These are phyloP conservation scores for Nannochloropsis salina DNA, from an alignment of 108 stramenopile genomes.

Conservation along the genomic window DNA sequence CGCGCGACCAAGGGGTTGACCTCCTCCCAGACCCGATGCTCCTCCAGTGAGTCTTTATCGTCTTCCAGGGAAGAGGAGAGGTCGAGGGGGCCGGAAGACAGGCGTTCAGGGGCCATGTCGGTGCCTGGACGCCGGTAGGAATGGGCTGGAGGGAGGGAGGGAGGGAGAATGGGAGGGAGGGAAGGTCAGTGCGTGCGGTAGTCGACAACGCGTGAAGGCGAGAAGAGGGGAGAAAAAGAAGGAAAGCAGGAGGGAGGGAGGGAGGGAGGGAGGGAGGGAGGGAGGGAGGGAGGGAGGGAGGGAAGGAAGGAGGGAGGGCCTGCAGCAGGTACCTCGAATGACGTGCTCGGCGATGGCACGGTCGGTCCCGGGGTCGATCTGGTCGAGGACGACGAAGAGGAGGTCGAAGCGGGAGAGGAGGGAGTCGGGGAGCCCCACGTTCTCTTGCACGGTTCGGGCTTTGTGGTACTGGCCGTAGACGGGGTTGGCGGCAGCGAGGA, in stretches of 20 bases:
- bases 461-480: conserved; percentile 99
- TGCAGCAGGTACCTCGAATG: not conserved
- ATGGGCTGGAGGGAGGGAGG: conserved; percentile 58
- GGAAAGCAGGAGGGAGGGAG: not conserved
- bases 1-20: not conserved
- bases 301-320: no score
- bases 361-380: conserved; percentile 87
- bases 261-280: not conserved
- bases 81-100: conserved; percentile 28
- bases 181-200: no score
- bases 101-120: conserved; percentile 62
- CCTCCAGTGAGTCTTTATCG: conserved; percentile 12
- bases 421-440: conserved; percentile 98
- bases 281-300: no score
- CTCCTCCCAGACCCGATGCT: conserved; percentile 21
- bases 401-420: conserved; percentile 97
- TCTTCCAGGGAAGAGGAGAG: not conserved
- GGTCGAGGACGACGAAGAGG: conserved; percentile 98
- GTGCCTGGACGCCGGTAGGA: conserved; percentile 72
- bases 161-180: not conserved
- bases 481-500: conserved; percentile 97
- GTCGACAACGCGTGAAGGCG: not conserved
- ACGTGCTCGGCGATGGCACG: conserved; percentile 60
- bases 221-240: not conserved
- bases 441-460: conserved; percentile 76